A percentile compares a stretch with the other conserved stretches of the same genome.
Evolutionary conservation across 2,329 filamentous ascomycete species (phyloP).

Genomic region (Aspergillus sp.): DNA sequence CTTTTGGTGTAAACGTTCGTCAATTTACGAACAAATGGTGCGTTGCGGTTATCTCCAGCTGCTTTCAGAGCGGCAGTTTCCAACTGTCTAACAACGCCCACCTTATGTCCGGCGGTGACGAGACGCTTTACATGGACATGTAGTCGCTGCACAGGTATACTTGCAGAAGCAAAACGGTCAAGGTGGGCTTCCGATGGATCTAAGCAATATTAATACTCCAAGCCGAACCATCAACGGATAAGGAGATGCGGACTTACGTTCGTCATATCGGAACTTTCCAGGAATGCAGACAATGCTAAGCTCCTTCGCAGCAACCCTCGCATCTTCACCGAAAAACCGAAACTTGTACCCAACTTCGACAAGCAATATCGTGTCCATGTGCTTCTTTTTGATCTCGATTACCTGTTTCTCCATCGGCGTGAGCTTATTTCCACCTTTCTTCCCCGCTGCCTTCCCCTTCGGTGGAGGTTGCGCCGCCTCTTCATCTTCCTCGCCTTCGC

Average conservation of each 20-base stretch:
- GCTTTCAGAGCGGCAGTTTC: slow-evolving; percentile 97
- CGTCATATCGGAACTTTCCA: slow-evolving; percentile 90
- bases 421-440: slow-evolving; percentile 78
- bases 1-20: slow-evolving; percentile 98
- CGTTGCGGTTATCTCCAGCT: slow-evolving; percentile 88
- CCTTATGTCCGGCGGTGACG: slow-evolving; percentile 89
- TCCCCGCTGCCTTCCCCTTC: slow-evolving; percentile 53
- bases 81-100: slow-evolving; percentile 89
- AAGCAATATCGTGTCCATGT: slow-evolving; percentile 85
- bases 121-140: slow-evolving; percentile 93
- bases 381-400: slow-evolving; percentile 87
- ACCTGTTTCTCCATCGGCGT: slow-evolving; percentile 95
- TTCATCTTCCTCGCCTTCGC: slow-evolving; percentile 56
- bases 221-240: background rate
- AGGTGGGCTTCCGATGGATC: slow-evolving; percentile 89
- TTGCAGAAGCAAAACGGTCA: slow-evolving; percentile 89
- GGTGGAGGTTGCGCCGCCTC: slow-evolving; percentile 47
- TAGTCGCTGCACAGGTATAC: slow-evolving; percentile 87
- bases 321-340: slow-evolving; percentile 94
- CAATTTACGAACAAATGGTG: slow-evolving; percentile 86
- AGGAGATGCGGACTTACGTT: slow-evolving; percentile 57
- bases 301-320: slow-evolving; percentile 81
- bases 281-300: slow-evolving; percentile 95
- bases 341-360: slow-evolving; percentile 99
- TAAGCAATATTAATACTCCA: slow-evolving; percentile 26